Base-by-base conservation (phyloP, 306 rosid species). In the Trichosanthes truncata region DNA sequence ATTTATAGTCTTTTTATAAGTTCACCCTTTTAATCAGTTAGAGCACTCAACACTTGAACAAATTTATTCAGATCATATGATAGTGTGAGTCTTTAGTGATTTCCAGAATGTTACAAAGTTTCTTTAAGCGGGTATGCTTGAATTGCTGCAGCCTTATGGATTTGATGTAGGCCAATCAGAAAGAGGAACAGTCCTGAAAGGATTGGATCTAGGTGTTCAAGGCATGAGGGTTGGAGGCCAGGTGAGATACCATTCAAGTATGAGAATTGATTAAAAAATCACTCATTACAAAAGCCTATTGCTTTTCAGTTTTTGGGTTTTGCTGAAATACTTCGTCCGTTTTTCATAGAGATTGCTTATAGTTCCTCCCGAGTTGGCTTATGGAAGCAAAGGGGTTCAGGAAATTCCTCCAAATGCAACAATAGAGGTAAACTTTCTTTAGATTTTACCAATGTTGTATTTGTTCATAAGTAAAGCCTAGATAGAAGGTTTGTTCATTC, bases 171-270 rank as follows among this genome's bases (percentile, higher is more conserved):
- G 97, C 85, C 87, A 91, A 89, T 94, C 98, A 69, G 95, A 91
- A 82, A 87, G 89, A 78, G 97, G 98, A 79, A 81, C 85, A 7
- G 98, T 94, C 78, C 97, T 92, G 68, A 91, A 86, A 85, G 97
- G 98, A 60, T 85, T 95, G 81, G 98, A 92, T 87, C 74, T 91
- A 79, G 97, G 97, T 68, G 97, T 95, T 48, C 87, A 89, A 77
- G 98, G 98, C 86, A 92, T 94, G 97, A 86, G 88, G 66, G 89
- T 94, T 9, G 98, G 98, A 82, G 98, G 98, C 76, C 98, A 94
- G 97, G 97, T 90, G 66, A 87, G 90, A 85, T 51, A 59, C 55
- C 25, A 23, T 12, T 26, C 46, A 6, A 71, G 18, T 71, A 45
- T 68, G 75, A 21, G 53, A 69, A 69, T 43, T 69, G 35, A 72